Evolutionary conservation across 345 rosid species (phyloP).

Genomic region (Camelina hispida): DNA sequence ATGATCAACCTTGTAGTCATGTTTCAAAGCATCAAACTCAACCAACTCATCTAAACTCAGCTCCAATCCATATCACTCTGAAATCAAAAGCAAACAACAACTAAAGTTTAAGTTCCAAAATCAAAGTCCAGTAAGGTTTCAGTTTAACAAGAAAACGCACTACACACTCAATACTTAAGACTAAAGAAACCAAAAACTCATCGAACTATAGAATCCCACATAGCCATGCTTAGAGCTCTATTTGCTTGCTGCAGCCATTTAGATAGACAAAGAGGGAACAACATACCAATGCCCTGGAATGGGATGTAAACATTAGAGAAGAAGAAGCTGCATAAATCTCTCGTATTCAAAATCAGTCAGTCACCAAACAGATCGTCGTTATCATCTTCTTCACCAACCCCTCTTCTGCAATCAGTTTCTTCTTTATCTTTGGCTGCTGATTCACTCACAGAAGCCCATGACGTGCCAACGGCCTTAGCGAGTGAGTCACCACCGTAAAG

Average conservation of each 20-base stretch:
- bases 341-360: conserved; percentile 44
- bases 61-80: conserved; percentile 79
- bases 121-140: background rate
- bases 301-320: conserved; percentile 14
- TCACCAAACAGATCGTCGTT: conserved; percentile 93
- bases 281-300: conserved; percentile 31
- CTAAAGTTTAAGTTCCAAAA: background rate
- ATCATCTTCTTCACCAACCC: conserved; percentile 50
- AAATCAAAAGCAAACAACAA: conserved; percentile 22
- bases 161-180: background rate
- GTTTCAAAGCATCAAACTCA: conserved; percentile 65
- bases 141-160: background rate
- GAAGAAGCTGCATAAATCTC: conserved; percentile 2
- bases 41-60: conserved; percentile 66
- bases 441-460: conserved; percentile 72
- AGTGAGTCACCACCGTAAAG: conserved; percentile 81
- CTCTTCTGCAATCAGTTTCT: conserved; percentile 36
- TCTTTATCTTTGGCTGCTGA: conserved; percentile 40
- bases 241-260: conserved; percentile 22
- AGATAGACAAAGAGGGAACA: conserved; percentile 20
- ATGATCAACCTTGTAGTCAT: conserved; percentile 83
- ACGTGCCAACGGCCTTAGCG: conserved; percentile 71
- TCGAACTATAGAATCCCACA: background rate
- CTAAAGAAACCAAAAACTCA: conserved; percentile 16
- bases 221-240: conserved; percentile 1